Evolutionary conservation across 2,329 filamentous ascomycete species (phyloP), one percentile per base, ranked within the genome.

Genomic region (Dactylellina cionopaga): DNA sequence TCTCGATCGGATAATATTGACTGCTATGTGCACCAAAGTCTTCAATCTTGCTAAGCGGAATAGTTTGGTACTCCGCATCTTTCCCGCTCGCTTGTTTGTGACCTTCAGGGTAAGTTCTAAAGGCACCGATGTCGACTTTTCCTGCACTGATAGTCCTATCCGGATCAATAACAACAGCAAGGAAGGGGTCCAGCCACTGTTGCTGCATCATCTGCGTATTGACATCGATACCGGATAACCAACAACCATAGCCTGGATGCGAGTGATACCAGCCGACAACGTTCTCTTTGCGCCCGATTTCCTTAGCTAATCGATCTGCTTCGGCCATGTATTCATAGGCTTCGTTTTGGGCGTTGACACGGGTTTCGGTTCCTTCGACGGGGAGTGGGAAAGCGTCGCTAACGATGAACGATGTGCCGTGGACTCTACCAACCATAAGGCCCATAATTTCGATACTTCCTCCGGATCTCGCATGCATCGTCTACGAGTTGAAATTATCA

Each of bases 241-340:
- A 99, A 84, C 95, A 99, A 44, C 95, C 95, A 80, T 99, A 99
- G 24, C 95, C 95, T 0, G 95, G 95, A 80, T 99, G 95, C 76
- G 90, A 94, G 82, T 99, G 95, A 81, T 99, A 99, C 95, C 95
- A 99, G 15, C 95, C 95, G 13, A 99, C 90, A 0, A 92, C 91
- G 80, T 99, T 98, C 81, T 99, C 95, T 80, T 89, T 84, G 63
- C 93, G 83, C 80, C 92, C 86, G 83, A 91, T 78, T 37, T 71
- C 77, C 80, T 75, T 93, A 88, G 69, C 94, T 86, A 76, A 90
- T 90, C 2, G 89, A 83, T 76, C 89, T 79, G 96, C 98, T 75
- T 91, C 87, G 60, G 96, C 89, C 84, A 98, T 92, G 83, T 98
- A 99, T 83, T 98, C 95, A 83, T 98, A 96, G 59, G 94, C 95